Evolutionary conservation across 768 basidiomycete species (phyloP).

Genomic region (Rhodocollybia butyracea): DNA sequence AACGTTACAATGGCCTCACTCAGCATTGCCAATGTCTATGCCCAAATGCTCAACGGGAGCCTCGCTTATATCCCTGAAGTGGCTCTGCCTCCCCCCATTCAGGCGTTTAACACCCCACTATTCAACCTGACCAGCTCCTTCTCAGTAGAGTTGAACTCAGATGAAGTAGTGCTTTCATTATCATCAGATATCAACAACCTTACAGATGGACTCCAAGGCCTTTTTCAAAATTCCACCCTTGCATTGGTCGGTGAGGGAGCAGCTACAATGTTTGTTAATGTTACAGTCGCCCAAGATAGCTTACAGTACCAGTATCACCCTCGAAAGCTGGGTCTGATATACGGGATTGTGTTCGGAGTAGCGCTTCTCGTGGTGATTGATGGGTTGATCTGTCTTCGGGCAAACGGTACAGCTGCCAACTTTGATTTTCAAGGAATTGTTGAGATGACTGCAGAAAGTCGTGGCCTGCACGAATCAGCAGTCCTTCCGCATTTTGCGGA

Average conservation of each 20-base stretch:
- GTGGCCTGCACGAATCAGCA: neutral
- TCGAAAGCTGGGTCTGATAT: slow-evolving; percentile 21
- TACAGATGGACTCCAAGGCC: neutral
- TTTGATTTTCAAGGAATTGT: slow-evolving; percentile 1
- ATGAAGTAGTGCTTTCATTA: neutral
- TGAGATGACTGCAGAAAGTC: slow-evolving; percentile 1
- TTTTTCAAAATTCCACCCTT: slow-evolving; percentile 1
- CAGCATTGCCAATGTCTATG: neutral
- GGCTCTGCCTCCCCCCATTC: neutral
- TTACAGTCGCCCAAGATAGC: slow-evolving; percentile 11
- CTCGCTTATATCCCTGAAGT: neutral
- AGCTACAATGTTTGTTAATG: slow-evolving; percentile 3
- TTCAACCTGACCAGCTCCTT: neutral
- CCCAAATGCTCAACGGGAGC: neutral
- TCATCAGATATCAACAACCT: neutral
- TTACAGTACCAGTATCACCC: slow-evolving; percentile 43
- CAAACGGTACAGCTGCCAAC: neutral
- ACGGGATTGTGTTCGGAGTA: neutral
- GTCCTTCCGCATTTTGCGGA: neutral
- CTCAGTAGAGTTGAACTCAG: too few relatives aligned
- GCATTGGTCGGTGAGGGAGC: neutral
- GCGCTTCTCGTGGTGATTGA: neutral
- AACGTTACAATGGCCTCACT: neutral
- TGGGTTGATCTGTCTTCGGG: neutral
- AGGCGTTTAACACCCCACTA: neutral